These are phyloP conservation scores for Apiotrichum sp. DNA, from an alignment of 1,284 basidiomycete genomes.

Conservation along the genomic window DNA sequence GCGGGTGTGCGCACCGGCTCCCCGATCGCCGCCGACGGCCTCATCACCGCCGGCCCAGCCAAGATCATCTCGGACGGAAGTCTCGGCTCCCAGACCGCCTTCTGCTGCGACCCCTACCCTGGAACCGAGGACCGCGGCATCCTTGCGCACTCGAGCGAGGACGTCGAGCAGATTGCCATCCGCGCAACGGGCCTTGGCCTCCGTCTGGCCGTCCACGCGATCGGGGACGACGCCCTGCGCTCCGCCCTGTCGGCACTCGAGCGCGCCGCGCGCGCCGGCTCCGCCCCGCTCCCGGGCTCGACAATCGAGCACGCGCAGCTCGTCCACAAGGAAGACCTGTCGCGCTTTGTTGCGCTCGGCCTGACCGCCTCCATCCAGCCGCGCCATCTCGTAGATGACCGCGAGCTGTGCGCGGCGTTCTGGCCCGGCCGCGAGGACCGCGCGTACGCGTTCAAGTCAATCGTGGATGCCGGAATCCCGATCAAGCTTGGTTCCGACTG, in stretches of 20 bases:
- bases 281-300: slow-evolving; percentile 21
- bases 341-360: slow-evolving; percentile 25
- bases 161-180: slow-evolving; percentile 22
- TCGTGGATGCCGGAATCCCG: slow-evolving; percentile 30
- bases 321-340: slow-evolving; percentile 21
- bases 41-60: slow-evolving; percentile 33
- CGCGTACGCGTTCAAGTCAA: slow-evolving; percentile 30
- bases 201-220: slow-evolving; percentile 36
- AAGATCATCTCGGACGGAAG: slow-evolving; percentile 34
- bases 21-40: slow-evolving; percentile 21
- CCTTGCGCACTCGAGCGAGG: slow-evolving; percentile 17
- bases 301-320: slow-evolving; percentile 44
- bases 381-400: slow-evolving; percentile 39
- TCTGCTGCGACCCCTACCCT: slow-evolving; percentile 37
- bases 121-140: slow-evolving; percentile 24
- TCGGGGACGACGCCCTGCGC: slow-evolving; percentile 38
- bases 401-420: slow-evolving; percentile 29
- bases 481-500: slow-evolving; percentile 37
- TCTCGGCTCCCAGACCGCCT: slow-evolving; percentile 33
- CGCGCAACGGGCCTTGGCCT: slow-evolving; percentile 23
- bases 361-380: slow-evolving; percentile 41
- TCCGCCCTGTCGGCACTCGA: slow-evolving; percentile 25
- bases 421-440: slow-evolving; percentile 35
- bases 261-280: slow-evolving; percentile 6
- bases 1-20: slow-evolving; percentile 26